Evolutionary conservation across 768 basidiomycete genomes (phyloP).

Genomic region (Steccherinum ochraceum): DNA sequence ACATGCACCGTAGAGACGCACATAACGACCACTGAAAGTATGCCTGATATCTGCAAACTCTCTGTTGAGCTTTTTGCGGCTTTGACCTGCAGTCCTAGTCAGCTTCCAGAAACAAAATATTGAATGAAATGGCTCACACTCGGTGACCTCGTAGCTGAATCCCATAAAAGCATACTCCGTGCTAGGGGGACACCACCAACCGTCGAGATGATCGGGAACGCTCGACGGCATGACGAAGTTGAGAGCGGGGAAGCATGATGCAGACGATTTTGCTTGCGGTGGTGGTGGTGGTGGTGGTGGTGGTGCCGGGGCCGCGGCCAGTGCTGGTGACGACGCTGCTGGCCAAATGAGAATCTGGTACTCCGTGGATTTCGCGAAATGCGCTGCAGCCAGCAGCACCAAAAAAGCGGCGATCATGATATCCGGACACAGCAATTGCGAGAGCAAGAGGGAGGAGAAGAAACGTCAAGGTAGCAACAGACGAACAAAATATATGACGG

Average conservation of each 20-base stretch:
- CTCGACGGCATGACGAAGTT: conserved; percentile 49
- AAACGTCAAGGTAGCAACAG: too few species aligned
- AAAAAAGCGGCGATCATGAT: too few species aligned
- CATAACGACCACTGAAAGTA: conserved; percentile 58
- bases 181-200: conserved; percentile 49
- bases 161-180: conserved; percentile 75
- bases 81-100: conserved; percentile 46
- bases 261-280: neutral
- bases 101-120: too few species aligned
- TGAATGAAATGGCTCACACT: conserved; percentile 39
- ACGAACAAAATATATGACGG: too few species aligned
- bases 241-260: conserved; percentile 31
- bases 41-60: conserved; percentile 59
- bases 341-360: neutral
- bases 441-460: too few species aligned
- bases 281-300: neutral
- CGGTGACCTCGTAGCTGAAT: conserved; percentile 69
- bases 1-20: conserved; percentile 42
- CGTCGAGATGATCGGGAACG: conserved; percentile 29
- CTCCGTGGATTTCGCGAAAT: neutral
- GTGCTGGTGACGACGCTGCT: too few species aligned
- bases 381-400: neutral
- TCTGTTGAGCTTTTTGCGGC: conserved; percentile 35
- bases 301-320: neutral
- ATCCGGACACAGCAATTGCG: too few species aligned